Conservation (phyloP, 345 rosid genomes). For the Hypericum androsaemum region DNA sequence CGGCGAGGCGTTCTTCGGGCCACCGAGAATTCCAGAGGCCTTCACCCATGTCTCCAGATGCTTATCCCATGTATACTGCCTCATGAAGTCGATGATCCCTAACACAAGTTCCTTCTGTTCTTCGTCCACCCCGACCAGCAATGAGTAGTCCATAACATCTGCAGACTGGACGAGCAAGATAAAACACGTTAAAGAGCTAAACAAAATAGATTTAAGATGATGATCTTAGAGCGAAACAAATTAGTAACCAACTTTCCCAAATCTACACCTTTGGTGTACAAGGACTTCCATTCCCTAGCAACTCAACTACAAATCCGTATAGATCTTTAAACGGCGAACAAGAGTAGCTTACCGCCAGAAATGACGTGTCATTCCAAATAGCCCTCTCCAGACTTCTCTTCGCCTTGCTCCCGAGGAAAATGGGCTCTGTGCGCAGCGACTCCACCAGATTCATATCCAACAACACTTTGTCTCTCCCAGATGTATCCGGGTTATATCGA, state of each 20-base stretch:
- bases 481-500: constrained; percentile 74
- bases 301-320: neutral
- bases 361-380: constrained; percentile 90
- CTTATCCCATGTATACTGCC: constrained; percentile 99
- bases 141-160: constrained; percentile 91
- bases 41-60: constrained; percentile 98
- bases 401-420: constrained; percentile 89
- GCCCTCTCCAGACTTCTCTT: constrained; percentile 91
- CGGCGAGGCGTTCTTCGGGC: constrained; percentile 66
- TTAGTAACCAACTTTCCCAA: constrained; percentile 1
- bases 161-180: constrained; percentile 43
- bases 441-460: constrained; percentile 83
- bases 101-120: constrained; percentile 81
- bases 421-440: constrained; percentile 68
- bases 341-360: constrained; percentile 72
- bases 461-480: constrained; percentile 65
- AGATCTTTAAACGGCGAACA: neutral
- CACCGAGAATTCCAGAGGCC: constrained; percentile 84
- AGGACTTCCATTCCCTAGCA: neutral
- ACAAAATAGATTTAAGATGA: neutral
- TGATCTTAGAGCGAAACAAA: neutral
- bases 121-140: constrained; percentile 88
- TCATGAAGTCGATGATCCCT: constrained; percentile 94
- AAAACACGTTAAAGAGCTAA: neutral
- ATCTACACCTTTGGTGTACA: no score